Base-by-base conservation (phyloP, 2,329 filamentous ascomycete genomes). In the Stromatinia cepivora region DNA sequence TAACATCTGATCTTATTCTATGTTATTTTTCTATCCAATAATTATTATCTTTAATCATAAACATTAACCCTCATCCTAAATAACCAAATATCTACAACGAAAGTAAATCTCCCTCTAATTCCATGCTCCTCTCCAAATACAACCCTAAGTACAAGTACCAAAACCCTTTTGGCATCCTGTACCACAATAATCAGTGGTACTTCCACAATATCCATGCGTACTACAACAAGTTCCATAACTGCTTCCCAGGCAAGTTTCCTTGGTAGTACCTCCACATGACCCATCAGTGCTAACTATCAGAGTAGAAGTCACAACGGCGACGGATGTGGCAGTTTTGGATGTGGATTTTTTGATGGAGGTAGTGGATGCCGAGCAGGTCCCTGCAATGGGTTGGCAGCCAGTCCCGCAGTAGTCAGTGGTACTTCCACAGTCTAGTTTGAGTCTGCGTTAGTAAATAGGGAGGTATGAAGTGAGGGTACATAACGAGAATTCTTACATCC, bases 401-500 rank as follows among this genome's bases (percentile, higher is more conserved):
- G 71, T 70, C 20, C 77, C 76, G 69, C 78, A 79, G 62, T 79
- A 77, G 31, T 72, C 75, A 7, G 69, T 34, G n/a, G 76, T 72
- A 25, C 64, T 70, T 50, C 78, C 78, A 67, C 78, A 79, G 7
- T 53, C 45, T 64, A 48, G 17, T 64, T 34, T 25, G 42, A 42
- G 6, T 34, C 22, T 22, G 3, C 25, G 8, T 59, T 59, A 59
- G 36, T 59, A 9, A 59, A 25, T 45, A 10, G 17, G 13, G n/a
- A 59, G 11, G 20, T 22, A 36, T 28, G n/a, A 39, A 25, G 39
- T 22, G 17, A 17, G 22, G 34, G 22, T 9, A 25, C n/a, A n/a
- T 28, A 25, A 17, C 15, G 13, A 42, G n/a, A 34, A 9, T 48
- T 50, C 59, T 62, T 62, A 71, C 73, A 79, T 50, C 76, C 76